Percentiles rank a stretch among this genome's conserved stretches.
phyloP scores from a whole-genome alignment of 768 basidiomycete genomes.

The Termitomyces titanicus region DNA sequence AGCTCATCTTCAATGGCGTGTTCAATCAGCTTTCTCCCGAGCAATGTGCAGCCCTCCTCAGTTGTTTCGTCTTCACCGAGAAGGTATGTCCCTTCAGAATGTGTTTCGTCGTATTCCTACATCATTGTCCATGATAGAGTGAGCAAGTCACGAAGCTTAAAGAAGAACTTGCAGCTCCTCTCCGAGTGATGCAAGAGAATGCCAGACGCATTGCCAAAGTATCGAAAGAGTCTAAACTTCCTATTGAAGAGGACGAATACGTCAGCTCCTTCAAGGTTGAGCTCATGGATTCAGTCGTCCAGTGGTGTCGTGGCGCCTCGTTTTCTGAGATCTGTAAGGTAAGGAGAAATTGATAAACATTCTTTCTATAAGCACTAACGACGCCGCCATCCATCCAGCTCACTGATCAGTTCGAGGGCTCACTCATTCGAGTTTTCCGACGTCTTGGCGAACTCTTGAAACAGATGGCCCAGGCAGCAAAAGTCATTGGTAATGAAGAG shows the following conservation, averaged over 20 bases:
- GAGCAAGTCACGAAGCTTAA: slow-evolving; percentile 83
- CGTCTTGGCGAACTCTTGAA: slow-evolving; percentile 90
- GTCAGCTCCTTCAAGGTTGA: slow-evolving; percentile 97
- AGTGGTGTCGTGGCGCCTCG: slow-evolving; percentile 98
- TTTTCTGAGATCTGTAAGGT: slow-evolving; percentile 98
- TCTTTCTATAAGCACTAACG: not conserved
- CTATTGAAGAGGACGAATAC: slow-evolving; percentile 90
- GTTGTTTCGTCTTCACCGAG: slow-evolving; percentile 97
- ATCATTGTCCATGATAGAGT: slow-evolving; percentile 44
- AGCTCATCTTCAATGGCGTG: slow-evolving; percentile 94
- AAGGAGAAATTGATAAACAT: slow-evolving; percentile 11
- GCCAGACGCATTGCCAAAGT: slow-evolving; percentile 96
- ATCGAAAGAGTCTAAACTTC: slow-evolving; percentile 88
- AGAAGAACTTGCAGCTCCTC: slow-evolving; percentile 89
- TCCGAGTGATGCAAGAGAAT: slow-evolving; percentile 94
- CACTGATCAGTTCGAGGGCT: slow-evolving; percentile 96
- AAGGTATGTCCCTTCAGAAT: slow-evolving; percentile 51
- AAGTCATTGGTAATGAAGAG: slow-evolving; percentile 94
- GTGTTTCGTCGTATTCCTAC: not conserved
- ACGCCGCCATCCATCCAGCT: slow-evolving; percentile 63
- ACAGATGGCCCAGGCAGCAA: slow-evolving; percentile 94
- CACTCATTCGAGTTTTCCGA: slow-evolving; percentile 93
- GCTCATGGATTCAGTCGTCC: slow-evolving; percentile 95
- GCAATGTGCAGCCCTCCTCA: slow-evolving; percentile 89
- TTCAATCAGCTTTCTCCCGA: slow-evolving; percentile 91